Evolutionary conservation across 1,139 yeast species (phyloP), one percentile per base, ranked within the genome.

Genomic region (Scheffersomyces titani): DNA sequence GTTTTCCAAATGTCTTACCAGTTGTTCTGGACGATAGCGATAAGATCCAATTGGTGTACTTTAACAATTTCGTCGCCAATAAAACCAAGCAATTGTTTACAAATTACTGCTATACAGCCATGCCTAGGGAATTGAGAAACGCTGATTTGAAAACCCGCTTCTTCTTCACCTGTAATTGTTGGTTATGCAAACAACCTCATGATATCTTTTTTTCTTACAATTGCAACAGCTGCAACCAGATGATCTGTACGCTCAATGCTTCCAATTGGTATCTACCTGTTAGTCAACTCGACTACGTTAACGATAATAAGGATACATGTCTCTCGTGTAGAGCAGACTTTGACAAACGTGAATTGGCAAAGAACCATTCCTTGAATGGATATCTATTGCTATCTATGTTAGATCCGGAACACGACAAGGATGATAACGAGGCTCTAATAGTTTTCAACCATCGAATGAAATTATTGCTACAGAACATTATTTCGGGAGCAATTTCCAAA

Each of bases 121-220:
- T 64, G 16, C 80, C 80, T 0, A 65, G 53, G 30, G 63, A 55
- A 21, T 36, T 70, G 44, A 61, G 79, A 52, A 57, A 61, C 45
- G 36, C 50, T 4, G 62, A 62, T 11, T 57, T 76, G 46, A 44
- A 50, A 24, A 52, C 53, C 5, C 63, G 72, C 40, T 77, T 69
- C 58, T 72, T 65, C 55, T 78, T 78, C 54, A 54, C 61, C 3
- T 78, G 82, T 58, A 52, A 61, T n/a, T 78, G 82, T 59, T 20
- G 50, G 6, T 52, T 62, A 22, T 78, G 82, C 52, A 47, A 22
- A n/a, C 46, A 57, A 19, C 53, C 52, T n/a, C 49, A 55, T 49
- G 73, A 71, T 55, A 55, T 54, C 22, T 70, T 63, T 55, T 66
- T 71, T 51, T 62, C 67, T 6, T 62, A 64, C 51, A 61, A 61